Base-by-base conservation (phyloP, 2,329 filamentous ascomycete species). In the Xylariaceae sp. region DNA sequence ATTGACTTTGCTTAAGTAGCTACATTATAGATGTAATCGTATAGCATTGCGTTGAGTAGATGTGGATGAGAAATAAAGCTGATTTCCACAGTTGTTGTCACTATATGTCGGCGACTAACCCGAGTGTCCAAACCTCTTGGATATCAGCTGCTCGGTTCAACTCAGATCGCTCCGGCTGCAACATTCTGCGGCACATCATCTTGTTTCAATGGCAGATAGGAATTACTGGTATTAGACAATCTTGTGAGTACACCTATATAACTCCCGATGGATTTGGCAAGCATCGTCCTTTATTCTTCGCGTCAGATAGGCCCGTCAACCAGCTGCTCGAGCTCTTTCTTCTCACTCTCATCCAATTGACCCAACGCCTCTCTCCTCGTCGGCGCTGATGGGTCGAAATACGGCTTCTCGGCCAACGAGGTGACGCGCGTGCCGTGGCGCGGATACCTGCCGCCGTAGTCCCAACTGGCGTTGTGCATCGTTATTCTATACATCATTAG, bases 391-490 rank as follows among this genome's bases (percentile, higher is more conserved):
- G 77, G 68, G 46, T 86, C 77, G 58, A 86, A 89, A 59, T 76
- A 84, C 0, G 86, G 86, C 71, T 83, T 83, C 70, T 90, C 87
- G 0, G 83, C 86, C 45, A 90, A 67, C 7, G 82, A 74, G 0
- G 85, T 89, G 3, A 90, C 85, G 27, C 87, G 74, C 0, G 85
- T 89, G 2, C 86, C 86, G 63, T 90, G 86, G 36, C 86, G 73
- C 0, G 85, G 82, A 61, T 87, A 74, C 17, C 71, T 75, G 1
- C 83, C 83, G 32, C 80, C 83, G 60, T 89, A 89, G 57, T 89
- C 85, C 83, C 84, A 89, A 58, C 80, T 84, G 0, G 85, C 85
- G 54, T 87, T 88, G 58, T 89, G 85, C 35, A 88, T 88, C 0
- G 86, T 87, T 51, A 87, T 85, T 36, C 82, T 81, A 22, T 1